These are phyloP conservation scores for Phytomonas francai DNA, from an alignment of 208 protist species.

Conservation along the genomic window DNA sequence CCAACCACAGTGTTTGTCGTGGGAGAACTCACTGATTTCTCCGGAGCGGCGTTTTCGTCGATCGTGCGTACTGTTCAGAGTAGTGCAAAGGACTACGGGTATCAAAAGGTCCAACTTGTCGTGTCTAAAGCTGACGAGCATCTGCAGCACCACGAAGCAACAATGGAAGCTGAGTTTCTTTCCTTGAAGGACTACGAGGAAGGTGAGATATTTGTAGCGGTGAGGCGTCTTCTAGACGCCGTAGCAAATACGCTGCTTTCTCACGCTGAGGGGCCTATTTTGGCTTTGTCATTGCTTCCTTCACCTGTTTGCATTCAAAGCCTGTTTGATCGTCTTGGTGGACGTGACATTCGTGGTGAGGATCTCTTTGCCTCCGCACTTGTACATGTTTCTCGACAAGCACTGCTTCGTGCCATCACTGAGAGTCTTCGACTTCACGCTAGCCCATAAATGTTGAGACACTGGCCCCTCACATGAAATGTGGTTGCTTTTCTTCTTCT, in stretches of 20 bases:
- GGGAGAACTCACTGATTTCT: slow-evolving; percentile 36
- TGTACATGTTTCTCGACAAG: no score
- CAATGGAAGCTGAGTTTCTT: slow-evolving; percentile 1
- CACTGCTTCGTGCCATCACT: no score
- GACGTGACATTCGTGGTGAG: no score
- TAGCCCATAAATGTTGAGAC: no score
- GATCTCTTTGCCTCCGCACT: no score
- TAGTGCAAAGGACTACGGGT: slow-evolving; percentile 6
- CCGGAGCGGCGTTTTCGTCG: slow-evolving; percentile 18
- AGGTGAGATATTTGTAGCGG: slow-evolving; percentile 7
- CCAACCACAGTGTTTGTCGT: slow-evolving; percentile 28
- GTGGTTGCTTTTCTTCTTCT: no score
- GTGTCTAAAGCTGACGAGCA: slow-evolving; percentile 51
- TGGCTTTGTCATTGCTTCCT: no score
- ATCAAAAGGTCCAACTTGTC: slow-evolving; percentile 28
- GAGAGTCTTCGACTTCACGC: no score
- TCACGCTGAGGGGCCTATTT: slow-evolving; percentile 2
- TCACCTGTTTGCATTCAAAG: no score
- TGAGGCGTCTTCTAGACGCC: slow-evolving; percentile 11
- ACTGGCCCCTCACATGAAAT: no score
- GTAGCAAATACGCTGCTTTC: slow-evolving; percentile 14
- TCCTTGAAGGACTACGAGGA: background rate
- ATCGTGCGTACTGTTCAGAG: slow-evolving; percentile 23
- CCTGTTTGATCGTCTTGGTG: no score
- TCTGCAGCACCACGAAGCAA: slow-evolving; percentile 3